phyloP scores from a whole-genome alignment of 805 yeast genomes.

The Cyberlindnera meyerae region DNA sequence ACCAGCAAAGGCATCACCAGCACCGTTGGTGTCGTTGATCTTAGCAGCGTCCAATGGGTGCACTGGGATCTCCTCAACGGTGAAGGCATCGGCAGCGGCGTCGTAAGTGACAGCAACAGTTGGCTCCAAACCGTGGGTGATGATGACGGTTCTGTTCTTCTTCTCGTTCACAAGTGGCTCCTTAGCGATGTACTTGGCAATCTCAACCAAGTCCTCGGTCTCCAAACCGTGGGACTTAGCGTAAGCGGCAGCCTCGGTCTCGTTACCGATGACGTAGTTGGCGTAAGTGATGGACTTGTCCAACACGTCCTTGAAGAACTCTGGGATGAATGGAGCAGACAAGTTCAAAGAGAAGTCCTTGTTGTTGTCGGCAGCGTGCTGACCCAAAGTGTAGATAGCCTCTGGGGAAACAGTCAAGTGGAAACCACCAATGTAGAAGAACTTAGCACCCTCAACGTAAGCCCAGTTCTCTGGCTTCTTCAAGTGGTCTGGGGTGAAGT shows the following conservation, averaged over 20 bases:
- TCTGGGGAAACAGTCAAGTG: slow-evolving; percentile 97
- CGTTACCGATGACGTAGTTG: slow-evolving; percentile 91
- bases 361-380: slow-evolving; percentile 82
- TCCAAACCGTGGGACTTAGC: slow-evolving; percentile 77
- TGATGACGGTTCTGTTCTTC: slow-evolving; percentile 78
- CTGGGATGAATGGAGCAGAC: slow-evolving; percentile 95
- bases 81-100: slow-evolving; percentile 40
- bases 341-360: slow-evolving; percentile 80
- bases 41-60: slow-evolving; percentile 61
- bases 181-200: slow-evolving; percentile 79
- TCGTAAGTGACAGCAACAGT: slow-evolving; percentile 71
- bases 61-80: slow-evolving; percentile 56
- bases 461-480: slow-evolving; percentile 88
- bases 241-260: slow-evolving; percentile 92
- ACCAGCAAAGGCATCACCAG: slow-evolving; percentile 98
- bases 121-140: slow-evolving; percentile 94
- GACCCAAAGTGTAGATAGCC: slow-evolving; percentile 83
- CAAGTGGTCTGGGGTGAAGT: slow-evolving; percentile 85
- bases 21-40: slow-evolving; percentile 94
- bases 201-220: slow-evolving; percentile 55
- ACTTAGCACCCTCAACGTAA: slow-evolving; percentile 72
- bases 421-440: slow-evolving; percentile 97
- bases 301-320: slow-evolving; percentile 89
- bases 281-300: slow-evolving; percentile 78
- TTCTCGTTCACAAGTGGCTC: slow-evolving; percentile 67